These are phyloP conservation scores for Malania oleifera DNA, from an alignment of 164 flowering plant species.

Conservation along the genomic window DNA sequence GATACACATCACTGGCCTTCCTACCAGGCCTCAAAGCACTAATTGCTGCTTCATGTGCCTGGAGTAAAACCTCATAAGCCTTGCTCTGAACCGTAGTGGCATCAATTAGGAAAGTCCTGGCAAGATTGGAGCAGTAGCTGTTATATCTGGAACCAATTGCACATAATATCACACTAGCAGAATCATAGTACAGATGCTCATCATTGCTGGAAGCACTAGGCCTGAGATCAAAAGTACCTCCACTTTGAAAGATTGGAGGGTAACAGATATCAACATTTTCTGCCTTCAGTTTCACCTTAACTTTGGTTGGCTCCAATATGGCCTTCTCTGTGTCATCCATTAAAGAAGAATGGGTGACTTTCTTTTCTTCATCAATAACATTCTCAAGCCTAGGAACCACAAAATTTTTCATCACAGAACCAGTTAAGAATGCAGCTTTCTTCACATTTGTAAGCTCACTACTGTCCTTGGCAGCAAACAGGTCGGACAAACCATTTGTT, in stretches of 20 bases:
- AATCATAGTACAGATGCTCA: constrained; percentile 55
- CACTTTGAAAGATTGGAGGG: constrained; percentile 88
- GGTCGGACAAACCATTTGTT: constrained; percentile 60
- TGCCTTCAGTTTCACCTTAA: constrained; percentile 62
- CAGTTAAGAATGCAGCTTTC: constrained; percentile 61
- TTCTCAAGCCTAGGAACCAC: constrained; percentile 24
- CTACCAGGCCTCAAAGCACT: constrained; percentile 58
- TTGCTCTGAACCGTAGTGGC: constrained; percentile 57
- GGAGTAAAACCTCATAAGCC: constrained; percentile 75
- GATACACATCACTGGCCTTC: constrained; percentile 42
- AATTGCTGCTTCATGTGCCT: constrained; percentile 78
- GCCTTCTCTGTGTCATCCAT: constrained; percentile 77
- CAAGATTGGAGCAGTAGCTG: constrained; percentile 77
- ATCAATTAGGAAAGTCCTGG: constrained; percentile 67
- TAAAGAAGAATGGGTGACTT: constrained; percentile 58
- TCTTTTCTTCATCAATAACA: constrained; percentile 77
- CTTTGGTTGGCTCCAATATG: constrained; percentile 52
- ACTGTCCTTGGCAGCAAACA: constrained; percentile 65
- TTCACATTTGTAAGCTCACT: constrained; percentile 55
- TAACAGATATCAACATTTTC: constrained; percentile 83
- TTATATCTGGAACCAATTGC: constrained; percentile 71
- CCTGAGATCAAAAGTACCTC: constrained; percentile 70
- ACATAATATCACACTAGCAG: constrained; percentile 69
- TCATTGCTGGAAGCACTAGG: constrained; percentile 83
- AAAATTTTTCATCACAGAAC: constrained; percentile 22